Conservation (phyloP, 345 rosid species). For the Euclidium syriacum region DNA sequence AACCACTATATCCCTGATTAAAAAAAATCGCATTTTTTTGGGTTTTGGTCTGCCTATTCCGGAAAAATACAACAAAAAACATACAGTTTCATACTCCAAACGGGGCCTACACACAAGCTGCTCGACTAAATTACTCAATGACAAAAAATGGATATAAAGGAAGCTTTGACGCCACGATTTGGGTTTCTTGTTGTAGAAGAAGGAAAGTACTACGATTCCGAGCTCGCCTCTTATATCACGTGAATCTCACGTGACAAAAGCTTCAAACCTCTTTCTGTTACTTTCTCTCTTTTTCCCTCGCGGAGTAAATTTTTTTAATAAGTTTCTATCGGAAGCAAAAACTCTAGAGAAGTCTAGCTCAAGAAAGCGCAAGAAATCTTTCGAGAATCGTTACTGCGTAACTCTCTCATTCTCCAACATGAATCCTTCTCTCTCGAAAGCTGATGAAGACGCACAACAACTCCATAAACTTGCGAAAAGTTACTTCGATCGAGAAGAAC, state of each 20-base stretch:
- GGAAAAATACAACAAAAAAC: too few relatives aligned
- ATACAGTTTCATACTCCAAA: too few relatives aligned
- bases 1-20: too few relatives aligned
- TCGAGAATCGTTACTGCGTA: neutral
- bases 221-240: too few relatives aligned
- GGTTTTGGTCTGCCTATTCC: too few relatives aligned
- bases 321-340: too few relatives aligned
- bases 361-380: constrained; percentile 1
- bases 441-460: neutral
- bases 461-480: neutral
- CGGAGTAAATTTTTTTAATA: too few relatives aligned
- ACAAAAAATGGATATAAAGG: too few relatives aligned
- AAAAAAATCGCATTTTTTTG: too few relatives aligned
- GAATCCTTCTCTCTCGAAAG: neutral
- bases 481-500: neutral
- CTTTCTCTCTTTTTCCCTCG: neutral
- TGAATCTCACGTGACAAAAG: neutral
- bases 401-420: neutral
- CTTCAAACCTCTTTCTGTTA: neutral
- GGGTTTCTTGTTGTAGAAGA: neutral
- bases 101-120: neutral
- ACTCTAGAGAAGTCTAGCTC: too few relatives aligned
- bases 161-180: too few relatives aligned
- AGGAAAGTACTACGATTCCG: too few relatives aligned
- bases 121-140: neutral